Percentiles rank a stretch among this genome's conserved stretches.
Conservation (phyloP, 2,329 filamentous ascomycete species). For the Trichoderma atrobrunneum region DNA sequence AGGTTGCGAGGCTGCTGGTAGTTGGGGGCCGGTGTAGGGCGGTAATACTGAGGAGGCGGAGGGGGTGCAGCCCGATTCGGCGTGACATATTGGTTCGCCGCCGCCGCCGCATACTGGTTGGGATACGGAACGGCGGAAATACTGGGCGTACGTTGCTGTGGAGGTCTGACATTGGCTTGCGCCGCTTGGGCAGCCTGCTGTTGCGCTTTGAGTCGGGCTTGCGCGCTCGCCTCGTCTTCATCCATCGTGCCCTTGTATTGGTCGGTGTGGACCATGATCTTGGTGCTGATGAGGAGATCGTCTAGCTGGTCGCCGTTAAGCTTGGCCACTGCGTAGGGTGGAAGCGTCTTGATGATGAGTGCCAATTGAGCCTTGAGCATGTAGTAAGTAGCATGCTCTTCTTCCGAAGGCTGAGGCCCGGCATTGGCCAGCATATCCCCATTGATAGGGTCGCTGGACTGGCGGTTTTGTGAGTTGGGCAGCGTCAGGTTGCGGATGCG, state of each 20-base stretch:
- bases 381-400: constrained; percentile 63
- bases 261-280: constrained; percentile 68
- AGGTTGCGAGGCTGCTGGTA: constrained; percentile 42
- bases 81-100: constrained; percentile 44
- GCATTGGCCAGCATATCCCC: constrained; percentile 67
- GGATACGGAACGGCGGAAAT: constrained; percentile 41
- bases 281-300: constrained; percentile 77
- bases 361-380: constrained; percentile 72
- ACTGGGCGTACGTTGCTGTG: constrained; percentile 39
- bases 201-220: constrained; percentile 47
- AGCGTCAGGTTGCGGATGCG: constrained; percentile 72
- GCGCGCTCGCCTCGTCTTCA: constrained; percentile 67
- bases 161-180: constrained; percentile 36
- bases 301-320: constrained; percentile 82
- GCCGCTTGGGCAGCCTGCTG: constrained; percentile 32
- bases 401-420: constrained; percentile 64
- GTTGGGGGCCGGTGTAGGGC: constrained; percentile 38
- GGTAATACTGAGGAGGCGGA: constrained; percentile 46
- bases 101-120: constrained; percentile 41
- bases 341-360: constrained; percentile 70
- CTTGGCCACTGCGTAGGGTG: constrained; percentile 82
- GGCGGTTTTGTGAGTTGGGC: constrained; percentile 60
- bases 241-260: constrained; percentile 79
- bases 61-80: constrained; percentile 44
- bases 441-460: constrained; percentile 59